Conservation (phyloP, 2,329 filamentous ascomycete genomes). For the Zarea fungicola region DNA sequence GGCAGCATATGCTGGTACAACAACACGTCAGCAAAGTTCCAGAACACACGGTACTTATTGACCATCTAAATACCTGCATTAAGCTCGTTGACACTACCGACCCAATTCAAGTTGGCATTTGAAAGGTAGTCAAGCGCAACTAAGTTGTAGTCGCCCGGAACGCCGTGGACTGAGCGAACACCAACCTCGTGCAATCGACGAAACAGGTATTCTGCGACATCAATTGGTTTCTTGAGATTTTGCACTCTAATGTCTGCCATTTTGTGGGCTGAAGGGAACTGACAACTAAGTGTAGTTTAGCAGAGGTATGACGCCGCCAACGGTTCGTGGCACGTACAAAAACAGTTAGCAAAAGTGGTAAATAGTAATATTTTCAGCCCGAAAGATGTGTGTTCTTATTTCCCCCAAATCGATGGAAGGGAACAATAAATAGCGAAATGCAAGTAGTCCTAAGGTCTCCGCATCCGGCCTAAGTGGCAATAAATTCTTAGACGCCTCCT, state of each 20-base stretch:
- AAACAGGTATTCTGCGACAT: conserved; percentile 65
- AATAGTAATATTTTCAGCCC: too few species aligned
- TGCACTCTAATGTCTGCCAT: conserved; percentile 36
- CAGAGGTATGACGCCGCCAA: not conserved
- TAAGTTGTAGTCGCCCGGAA: conserved; percentile 72
- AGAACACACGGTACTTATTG: not conserved
- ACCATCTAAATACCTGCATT: conserved; percentile 52
- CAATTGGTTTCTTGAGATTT: conserved; percentile 44
- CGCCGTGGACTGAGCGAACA: conserved; percentile 59
- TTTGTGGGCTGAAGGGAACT: conserved; percentile 19
- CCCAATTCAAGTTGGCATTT: conserved; percentile 55
- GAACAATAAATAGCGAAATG: too few species aligned
- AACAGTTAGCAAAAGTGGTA: too few species aligned
- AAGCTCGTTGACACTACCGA: conserved; percentile 66
- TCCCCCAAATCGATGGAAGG: too few species aligned
- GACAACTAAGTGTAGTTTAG: too few species aligned
- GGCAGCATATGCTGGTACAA: conserved; percentile 61
- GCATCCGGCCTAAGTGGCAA: not conserved
- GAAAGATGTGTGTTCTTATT: too few species aligned
- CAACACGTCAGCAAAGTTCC: conserved; percentile 10
- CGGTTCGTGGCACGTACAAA: too few species aligned
- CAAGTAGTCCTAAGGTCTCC: not conserved
- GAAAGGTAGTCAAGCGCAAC: conserved; percentile 62
- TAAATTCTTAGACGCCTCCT: not conserved
- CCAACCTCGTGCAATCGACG: conserved; percentile 58